These are phyloP conservation scores for Arthrobotrys musiformis DNA, from an alignment of 2,329 filamentous ascomycete species.

Conservation along the genomic window DNA sequence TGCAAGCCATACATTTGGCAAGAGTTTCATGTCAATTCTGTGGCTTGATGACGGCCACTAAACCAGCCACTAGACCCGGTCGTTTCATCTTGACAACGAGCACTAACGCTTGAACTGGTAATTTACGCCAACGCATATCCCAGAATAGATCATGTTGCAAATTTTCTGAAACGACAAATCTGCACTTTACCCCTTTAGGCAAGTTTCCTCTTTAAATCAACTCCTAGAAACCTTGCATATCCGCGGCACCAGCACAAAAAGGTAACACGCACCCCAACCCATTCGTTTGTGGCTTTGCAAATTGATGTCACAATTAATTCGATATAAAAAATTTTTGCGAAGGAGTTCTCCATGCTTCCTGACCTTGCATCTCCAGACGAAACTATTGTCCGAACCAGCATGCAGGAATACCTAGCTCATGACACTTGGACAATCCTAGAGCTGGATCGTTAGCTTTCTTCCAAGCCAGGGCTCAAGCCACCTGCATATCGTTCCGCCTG, in stretches of 20 bases:
- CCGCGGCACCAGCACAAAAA: background rate
- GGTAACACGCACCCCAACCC: conserved; percentile 20
- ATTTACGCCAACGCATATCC: conserved; percentile 28
- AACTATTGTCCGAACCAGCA: conserved; percentile 1
- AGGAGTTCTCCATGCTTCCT: background rate
- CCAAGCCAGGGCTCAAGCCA: conserved; percentile 4
- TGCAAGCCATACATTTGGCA: conserved; percentile 29
- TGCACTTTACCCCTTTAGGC: conserved; percentile 3
- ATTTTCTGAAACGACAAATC: conserved; percentile 25
- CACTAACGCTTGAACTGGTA: background rate
- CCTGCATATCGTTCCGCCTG: conserved; percentile 14
- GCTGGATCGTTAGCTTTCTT: conserved; percentile 3
- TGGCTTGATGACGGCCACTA: conserved; percentile 23
- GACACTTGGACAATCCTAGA: background rate
- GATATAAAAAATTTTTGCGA: conserved; percentile 20
- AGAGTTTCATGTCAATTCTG: conserved; percentile 25
- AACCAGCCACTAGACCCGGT: conserved; percentile 2
- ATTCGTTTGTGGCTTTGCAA: background rate
- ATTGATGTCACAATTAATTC: conserved; percentile 13
- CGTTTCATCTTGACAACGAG: conserved; percentile 45
- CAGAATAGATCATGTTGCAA: conserved; percentile 35
- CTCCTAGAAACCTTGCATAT: conserved; percentile 15
- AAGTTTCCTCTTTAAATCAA: conserved; percentile 30
- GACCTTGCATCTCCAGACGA: conserved; percentile 6
- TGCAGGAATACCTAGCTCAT: conserved; percentile 8